Evolutionary conservation across 768 basidiomycete species (phyloP), one percentile per base, ranked within the genome.

Genomic region (Pulveroboletus sp.): DNA sequence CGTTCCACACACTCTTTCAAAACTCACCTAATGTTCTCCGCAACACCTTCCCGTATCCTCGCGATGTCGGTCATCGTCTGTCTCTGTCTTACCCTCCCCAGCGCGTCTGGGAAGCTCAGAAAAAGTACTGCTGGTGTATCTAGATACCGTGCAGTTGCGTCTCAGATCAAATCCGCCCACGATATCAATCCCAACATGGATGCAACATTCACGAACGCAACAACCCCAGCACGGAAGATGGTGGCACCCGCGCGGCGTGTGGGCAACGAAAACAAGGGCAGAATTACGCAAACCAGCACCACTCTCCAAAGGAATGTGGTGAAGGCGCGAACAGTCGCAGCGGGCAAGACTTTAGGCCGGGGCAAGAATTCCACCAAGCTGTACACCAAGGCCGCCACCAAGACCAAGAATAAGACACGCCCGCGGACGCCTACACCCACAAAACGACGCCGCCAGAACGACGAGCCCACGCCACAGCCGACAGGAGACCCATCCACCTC

Each of bases 381-480:
- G 5, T 29, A 2, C 27, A 29, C 8, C 27, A 29, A 29, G 8
- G 12, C 27, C 25, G 25, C 25, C 25, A 27, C 25, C 25, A 27
- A 9, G 25, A 9, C 12, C 27, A 29, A 29, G 20, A 34, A 19
- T 10, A 50, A 36, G 42, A 12, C 11, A 14, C 41, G 24, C 8
- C 29, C 48, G 20, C 51, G 40, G 51, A 33, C 19, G n/a, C 45
- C 51, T 34, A 52, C 59, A 4, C 53, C 57, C 0, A 61, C 59
- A 20, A 49, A 38, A 21, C 32, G 13, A 36, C 61, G 55, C n/a
- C 59, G 62, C 20, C 65, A 49, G 29, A 50, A 65, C 29, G 55
- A 49, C 6, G 50, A 57, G 17, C 75, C 74, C 0, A 75, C 74
- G 2, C 74, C 74, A 4, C 62, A 66, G 38, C 72, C 74, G 3